phyloP scores from a whole-genome alignment of 306 rosid genomes.

The Quillaja saponaria region DNA sequence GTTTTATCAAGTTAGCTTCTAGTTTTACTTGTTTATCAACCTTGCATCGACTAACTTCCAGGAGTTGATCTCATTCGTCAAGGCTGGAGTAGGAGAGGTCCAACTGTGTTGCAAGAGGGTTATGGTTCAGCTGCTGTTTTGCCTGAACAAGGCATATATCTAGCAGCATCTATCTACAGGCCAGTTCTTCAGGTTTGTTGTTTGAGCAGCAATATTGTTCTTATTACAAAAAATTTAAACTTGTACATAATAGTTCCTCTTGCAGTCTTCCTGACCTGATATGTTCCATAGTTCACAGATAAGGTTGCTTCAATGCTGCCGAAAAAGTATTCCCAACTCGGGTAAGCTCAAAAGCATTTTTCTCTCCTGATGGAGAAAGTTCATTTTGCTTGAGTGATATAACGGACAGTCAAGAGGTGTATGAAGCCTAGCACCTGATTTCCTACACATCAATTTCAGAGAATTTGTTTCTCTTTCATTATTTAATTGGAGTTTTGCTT shows the following conservation, averaged over 20 bases:
- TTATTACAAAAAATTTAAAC: slow-evolving; percentile 17
- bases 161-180: slow-evolving; percentile 91
- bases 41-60: no score
- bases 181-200: slow-evolving; percentile 89
- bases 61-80: slow-evolving; percentile 95
- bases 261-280: slow-evolving; percentile 37
- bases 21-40: no score
- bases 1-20: no score
- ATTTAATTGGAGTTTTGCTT: no score
- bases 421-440: no score
- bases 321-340: slow-evolving; percentile 77
- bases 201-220: slow-evolving; percentile 21
- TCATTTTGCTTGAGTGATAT: no score
- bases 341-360: slow-evolving; percentile 59
- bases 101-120: slow-evolving; percentile 88
- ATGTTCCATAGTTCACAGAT: slow-evolving; percentile 82
- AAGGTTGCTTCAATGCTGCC: slow-evolving; percentile 90
- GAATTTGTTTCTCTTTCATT: no score
- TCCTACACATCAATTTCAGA: no score
- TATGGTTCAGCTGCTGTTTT: slow-evolving; percentile 96
- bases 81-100: slow-evolving; percentile 92
- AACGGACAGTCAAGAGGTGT: no score
- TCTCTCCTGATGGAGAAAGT: slow-evolving; percentile 18
- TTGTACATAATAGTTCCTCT: no score
- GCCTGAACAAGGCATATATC: slow-evolving; percentile 97